A percentile compares a stretch with the other conserved stretches of the same genome.
These are phyloP conservation scores for Erodium chrysanthum DNA, from an alignment of 441 rosid genomes.

Conservation along the genomic window DNA sequence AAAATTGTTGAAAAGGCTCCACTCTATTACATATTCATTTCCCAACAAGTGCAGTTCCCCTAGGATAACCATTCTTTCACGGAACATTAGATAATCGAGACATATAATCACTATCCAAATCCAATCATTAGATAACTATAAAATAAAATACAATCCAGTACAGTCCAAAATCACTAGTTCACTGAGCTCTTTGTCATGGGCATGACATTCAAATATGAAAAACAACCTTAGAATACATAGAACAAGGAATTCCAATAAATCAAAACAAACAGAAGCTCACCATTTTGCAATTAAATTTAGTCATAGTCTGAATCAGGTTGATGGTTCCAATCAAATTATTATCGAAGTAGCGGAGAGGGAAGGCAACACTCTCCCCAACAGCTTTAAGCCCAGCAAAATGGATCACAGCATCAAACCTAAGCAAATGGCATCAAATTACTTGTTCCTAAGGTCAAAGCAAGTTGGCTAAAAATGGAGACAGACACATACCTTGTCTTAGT, in stretches of 20 bases:
- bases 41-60: background rate
- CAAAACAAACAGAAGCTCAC: conserved; percentile 20
- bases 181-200: background rate
- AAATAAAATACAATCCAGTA: background rate
- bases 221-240: background rate
- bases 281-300: conserved; percentile 52
- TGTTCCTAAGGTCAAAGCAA: background rate
- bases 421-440: conserved; percentile 9
- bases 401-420: conserved; percentile 59
- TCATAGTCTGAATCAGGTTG: conserved; percentile 55
- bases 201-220: background rate
- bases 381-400: conserved; percentile 72
- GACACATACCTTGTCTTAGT: conserved; percentile 35
- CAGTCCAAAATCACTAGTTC: background rate
- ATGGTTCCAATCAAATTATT: conserved; percentile 62
- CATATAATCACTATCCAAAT: background rate
- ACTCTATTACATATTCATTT: background rate
- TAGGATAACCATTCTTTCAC: background rate
- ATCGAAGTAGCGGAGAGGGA: conserved; percentile 54
- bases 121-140: background rate
- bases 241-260: background rate
- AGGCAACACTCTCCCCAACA: conserved; percentile 50
- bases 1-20: background rate
- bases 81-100: background rate
- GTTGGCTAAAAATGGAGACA: background rate